Evolutionary conservation across 2,329 filamentous ascomycete genomes (phyloP), one percentile per base, ranked within the genome.

Genomic region (Bipolaris bicolor): DNA sequence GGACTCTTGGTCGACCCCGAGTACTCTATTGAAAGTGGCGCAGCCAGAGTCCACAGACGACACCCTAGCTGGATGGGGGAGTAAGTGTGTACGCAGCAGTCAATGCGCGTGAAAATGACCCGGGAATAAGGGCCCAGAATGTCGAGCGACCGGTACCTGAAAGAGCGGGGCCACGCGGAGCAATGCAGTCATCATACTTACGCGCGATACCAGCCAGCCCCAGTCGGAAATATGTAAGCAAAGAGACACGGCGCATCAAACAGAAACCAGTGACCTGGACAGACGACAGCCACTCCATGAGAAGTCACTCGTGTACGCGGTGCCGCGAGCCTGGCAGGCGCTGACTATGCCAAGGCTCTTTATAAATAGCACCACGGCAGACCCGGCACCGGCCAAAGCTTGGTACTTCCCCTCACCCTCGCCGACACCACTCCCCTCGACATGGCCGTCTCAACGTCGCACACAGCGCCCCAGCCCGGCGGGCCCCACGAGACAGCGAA

Each of bases 331-430:
- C 10, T 11, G 10, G 29, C 10, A 31, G 29, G 10, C 29, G 29
- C 29, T 13, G 2, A 10, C 24, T 7, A 15, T 45, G 43, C 43
- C 43, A 33, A 45, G 43, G 4, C 10, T 7, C 9, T 26, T 29
- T 29, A n/a, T 31, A 45, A 45, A 45, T 45, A 45, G 43, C 43
- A 45, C 16, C 43, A 45, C 43, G 43, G 43, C 43, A 45, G 16
- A 26, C 7, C 40, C 40, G 40, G 40, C 43, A 33, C 43, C 43
- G 24, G 43, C 43, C 26, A 45, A 45, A 45, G 43, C 43, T 45
- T 45, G 26, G 16, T 45, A 13, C 7, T 33, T 33, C 43, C 26
- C 43, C 43, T 45, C 43, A 16, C 34, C 15, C 18, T 29, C 26
- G 43, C 43, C 40, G 40, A 43, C 40, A 26, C 40, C 40, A 43